Conservation (phyloP, 2,329 filamentous ascomycete species). For the Colletotrichum magnum region DNA sequence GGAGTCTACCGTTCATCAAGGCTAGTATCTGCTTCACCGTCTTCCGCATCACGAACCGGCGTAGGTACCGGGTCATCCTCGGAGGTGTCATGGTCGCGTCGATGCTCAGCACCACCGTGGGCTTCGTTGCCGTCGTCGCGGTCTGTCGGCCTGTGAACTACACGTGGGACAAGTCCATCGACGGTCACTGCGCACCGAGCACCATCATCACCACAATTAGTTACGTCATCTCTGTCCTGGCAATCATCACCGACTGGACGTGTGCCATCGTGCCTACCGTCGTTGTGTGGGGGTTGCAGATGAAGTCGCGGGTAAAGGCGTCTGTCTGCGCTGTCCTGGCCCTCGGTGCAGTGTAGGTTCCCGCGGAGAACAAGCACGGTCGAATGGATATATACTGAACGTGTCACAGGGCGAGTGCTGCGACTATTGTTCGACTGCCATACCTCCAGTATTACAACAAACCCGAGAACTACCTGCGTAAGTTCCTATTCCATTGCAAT, state of each 20-base stretch:
- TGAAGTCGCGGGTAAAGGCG: slow-evolving; percentile 4
- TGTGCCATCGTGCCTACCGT: background rate
- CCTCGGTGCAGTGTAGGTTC: background rate
- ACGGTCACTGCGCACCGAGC: background rate
- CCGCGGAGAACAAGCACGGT: no score
- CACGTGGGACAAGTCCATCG: slow-evolving; percentile 13
- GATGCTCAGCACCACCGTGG: background rate
- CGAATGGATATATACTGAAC: background rate
- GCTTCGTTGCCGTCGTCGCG: background rate
- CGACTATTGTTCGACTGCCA: background rate
- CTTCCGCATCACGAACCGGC: slow-evolving; percentile 11
- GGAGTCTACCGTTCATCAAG: background rate
- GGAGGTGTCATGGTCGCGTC: slow-evolving; percentile 19
- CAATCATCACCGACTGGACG: slow-evolving; percentile 3
- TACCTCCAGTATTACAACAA: background rate
- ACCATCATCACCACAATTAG: background rate
- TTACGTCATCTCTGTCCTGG: background rate
- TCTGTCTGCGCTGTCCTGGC: background rate
- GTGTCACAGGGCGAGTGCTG: background rate
- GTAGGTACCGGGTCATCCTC: slow-evolving; percentile 6
- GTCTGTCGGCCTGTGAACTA: background rate
- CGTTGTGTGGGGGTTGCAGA: background rate
- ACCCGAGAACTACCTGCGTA: background rate
- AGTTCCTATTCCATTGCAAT: background rate
- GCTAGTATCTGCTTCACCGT: slow-evolving; percentile 22